These are phyloP conservation scores for Neurospora intermedia DNA, from an alignment of 495 filamentous ascomycete genomes.

Conservation along the genomic window DNA sequence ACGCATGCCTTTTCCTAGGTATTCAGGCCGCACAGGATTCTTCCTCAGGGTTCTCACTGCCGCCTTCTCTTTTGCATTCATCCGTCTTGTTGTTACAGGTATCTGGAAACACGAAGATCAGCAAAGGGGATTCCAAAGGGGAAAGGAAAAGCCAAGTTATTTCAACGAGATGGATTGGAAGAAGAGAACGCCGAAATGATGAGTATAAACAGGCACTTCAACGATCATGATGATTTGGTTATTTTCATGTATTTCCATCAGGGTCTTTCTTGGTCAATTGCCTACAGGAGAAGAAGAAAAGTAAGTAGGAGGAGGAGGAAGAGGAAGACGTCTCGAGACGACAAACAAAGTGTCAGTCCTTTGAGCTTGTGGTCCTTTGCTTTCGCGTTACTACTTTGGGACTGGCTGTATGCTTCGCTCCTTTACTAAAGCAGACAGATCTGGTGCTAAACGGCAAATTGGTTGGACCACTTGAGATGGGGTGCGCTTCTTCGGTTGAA, in stretches of 20 bases:
- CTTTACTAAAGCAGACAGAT: neutral
- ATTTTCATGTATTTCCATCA: neutral
- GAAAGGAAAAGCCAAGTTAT: neutral
- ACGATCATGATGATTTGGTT: neutral
- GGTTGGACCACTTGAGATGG: neutral
- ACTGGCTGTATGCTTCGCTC: neutral
- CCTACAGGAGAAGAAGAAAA: neutral
- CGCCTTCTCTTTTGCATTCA: constrained; percentile 2
- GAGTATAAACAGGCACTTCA: neutral
- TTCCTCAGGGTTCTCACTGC: neutral
- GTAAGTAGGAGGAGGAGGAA: neutral
- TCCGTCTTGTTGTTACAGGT: neutral
- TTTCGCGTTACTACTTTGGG: neutral
- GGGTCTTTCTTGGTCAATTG: neutral
- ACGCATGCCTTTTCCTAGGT: neutral
- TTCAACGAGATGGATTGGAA: neutral
- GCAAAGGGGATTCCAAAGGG: neutral
- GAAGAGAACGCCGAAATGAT: neutral
- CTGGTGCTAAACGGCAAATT: neutral
- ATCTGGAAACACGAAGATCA: neutral
- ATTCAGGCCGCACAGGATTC: neutral
- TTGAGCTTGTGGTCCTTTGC: neutral
- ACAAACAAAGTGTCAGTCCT: neutral
- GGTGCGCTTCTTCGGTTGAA: constrained; percentile 11
- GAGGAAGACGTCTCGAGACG: neutral